A percentile compares a stretch with the other conserved stretches of the same genome.
These are phyloP conservation scores for Plasmodium reichenowi DNA, from an alignment of 169 alveolate genomes.

Conservation along the genomic window DNA sequence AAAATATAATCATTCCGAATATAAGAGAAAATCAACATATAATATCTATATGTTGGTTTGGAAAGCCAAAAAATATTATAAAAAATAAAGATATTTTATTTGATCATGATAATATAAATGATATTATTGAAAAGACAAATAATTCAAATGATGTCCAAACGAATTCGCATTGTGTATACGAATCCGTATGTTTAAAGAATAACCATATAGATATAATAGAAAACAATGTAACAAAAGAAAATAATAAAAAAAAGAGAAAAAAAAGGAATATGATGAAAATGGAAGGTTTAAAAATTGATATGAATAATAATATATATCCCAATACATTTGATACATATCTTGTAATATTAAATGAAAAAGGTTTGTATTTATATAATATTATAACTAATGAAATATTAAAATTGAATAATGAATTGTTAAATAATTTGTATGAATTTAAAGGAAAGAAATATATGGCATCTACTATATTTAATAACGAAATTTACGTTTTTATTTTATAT, in stretches of 20 bases:
- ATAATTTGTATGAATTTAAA: slow-evolving; percentile 16
- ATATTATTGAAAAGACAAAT: neutral
- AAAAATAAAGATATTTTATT: neutral
- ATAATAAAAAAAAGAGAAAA: slow-evolving; percentile 4
- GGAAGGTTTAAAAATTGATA: neutral
- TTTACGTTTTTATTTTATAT: slow-evolving; percentile 45
- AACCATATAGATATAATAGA: neutral
- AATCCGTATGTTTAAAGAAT: neutral
- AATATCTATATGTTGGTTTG: slow-evolving; percentile 60
- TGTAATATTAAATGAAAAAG: slow-evolving; percentile 24
- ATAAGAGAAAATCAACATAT: slow-evolving; percentile 53
- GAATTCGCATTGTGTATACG: neutral
- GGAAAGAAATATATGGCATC: slow-evolving; percentile 46
- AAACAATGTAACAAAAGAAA: neutral
- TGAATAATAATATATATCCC: neutral
- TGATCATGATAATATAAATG: neutral
- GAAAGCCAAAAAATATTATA: neutral
- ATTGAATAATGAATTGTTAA: slow-evolving; percentile 26
- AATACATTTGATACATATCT: slow-evolving; percentile 23
- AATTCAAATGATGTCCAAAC: neutral
- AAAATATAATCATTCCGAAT: slow-evolving; percentile 17
- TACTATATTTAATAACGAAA: neutral
- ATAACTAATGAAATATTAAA: slow-evolving; percentile 12
- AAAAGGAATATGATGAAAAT: neutral
- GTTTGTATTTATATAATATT: slow-evolving; percentile 44